These are phyloP conservation scores for Fusarium nygamai DNA, from an alignment of 2,329 filamentous ascomycete genomes.

Conservation along the genomic window DNA sequence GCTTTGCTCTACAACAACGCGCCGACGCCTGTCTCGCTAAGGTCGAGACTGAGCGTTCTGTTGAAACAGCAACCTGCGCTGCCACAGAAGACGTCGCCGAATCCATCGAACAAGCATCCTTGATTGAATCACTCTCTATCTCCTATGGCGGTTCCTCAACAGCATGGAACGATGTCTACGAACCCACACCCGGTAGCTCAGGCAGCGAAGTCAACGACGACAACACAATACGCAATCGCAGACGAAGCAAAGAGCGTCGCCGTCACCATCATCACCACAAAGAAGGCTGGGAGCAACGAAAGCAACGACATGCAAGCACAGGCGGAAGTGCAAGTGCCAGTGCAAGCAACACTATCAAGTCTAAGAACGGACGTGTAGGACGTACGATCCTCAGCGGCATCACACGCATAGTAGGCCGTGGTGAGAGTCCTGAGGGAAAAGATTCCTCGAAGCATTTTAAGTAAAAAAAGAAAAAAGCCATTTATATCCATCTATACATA, in stretches of 20 bases:
- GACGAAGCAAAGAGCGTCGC: constrained; percentile 48
- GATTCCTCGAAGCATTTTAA: constrained; percentile 27
- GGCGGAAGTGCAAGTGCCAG: constrained; percentile 41
- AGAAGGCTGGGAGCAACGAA: constrained; percentile 42
- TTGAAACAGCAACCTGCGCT: constrained; percentile 46
- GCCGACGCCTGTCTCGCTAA: constrained; percentile 62
- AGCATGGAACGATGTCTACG: constrained; percentile 43
- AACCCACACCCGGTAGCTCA: constrained; percentile 59
- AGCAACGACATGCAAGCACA: constrained; percentile 45
- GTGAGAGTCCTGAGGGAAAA: constrained; percentile 54
- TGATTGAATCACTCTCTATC: constrained; percentile 49
- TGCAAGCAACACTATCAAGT: constrained; percentile 46
- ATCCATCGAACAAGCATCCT: constrained; percentile 56
- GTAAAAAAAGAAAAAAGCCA: background rate
- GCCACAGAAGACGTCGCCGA: constrained; percentile 55
- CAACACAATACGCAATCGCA: constrained; percentile 22
- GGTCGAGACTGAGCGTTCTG: constrained; percentile 57
- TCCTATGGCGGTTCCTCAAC: constrained; percentile 44
- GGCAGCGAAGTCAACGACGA: constrained; percentile 57
- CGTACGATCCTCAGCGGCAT: constrained; percentile 56
- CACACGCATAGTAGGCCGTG: constrained; percentile 55
- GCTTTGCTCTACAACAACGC: constrained; percentile 59
- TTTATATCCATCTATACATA: constrained; percentile 14
- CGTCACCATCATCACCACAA: constrained; percentile 44
- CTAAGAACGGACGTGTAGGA: constrained; percentile 53